Base-by-base conservation (phyloP, 2,329 filamentous ascomycete genomes). In the Calonectria honghensis region DNA sequence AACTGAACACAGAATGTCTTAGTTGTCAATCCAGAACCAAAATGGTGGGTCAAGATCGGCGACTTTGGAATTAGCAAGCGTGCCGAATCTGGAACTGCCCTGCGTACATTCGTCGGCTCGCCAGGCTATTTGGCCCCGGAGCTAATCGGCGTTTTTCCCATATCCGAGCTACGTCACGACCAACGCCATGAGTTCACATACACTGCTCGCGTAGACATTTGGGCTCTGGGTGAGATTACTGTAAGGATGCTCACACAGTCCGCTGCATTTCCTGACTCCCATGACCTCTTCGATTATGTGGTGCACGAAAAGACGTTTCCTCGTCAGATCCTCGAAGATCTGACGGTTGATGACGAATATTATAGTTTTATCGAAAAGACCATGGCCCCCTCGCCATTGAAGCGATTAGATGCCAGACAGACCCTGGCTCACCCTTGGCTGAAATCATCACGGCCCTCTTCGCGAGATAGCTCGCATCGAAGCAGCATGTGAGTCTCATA, bases 51-150 rank as follows among this genome's bases (percentile, higher is more conserved):
- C n/a, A 70, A 70, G 41, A 61, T 70, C n/a, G 29, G 32, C 20
- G 68, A 70, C 41, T 70, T 70, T 37, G 68, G 68, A 10, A 70
- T 70, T n/a, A 70, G 41, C 41, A 70, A 70, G 6, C 54, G 68
- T 1, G 48, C 39, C 1, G 41, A 70, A 6, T 31, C 5, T 13
- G 41, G 29, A 2, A 31, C 54, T 14, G 37, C 41, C 13, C 39
- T 61, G 9, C 50, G 14, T 3, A 50, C 51, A 3, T 9, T 45
- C 1, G 39, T 52, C 4, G 68, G 68, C 5, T 63, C 52, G 3
- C 37, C 4, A 2, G 52, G 52, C 4, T 70, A 57, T 20, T 20
- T 57, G 10, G 68, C 68, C 9, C 68, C 68, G 2, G 68, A 70
- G 18, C 2, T 57, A 0, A 50, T 70, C 2, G 68, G 54, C 24